Evolutionary conservation across 768 basidiomycete species (phyloP).

Genomic region (Leucogyrophana mollusca): DNA sequence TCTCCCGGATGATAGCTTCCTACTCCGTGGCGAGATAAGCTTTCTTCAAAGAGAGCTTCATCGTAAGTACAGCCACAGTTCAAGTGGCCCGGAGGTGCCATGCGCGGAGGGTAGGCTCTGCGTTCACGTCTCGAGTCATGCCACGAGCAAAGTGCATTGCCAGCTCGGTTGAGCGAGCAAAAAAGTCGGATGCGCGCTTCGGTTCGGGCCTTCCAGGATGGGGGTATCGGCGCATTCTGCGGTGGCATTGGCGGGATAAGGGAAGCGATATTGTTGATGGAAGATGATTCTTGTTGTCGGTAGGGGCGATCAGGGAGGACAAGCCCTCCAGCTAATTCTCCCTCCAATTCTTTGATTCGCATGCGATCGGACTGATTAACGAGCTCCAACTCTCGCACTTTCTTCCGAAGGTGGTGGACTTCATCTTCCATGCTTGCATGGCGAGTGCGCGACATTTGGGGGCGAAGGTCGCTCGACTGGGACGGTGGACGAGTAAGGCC

Average conservation of each 20-base stretch:
- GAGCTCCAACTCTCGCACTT: conserved; percentile 62
- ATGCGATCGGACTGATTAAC: conserved; percentile 50
- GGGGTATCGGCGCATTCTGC: conserved; percentile 34
- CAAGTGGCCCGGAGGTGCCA: conserved; percentile 73
- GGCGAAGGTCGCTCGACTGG: conserved; percentile 24
- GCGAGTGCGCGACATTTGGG: conserved; percentile 18
- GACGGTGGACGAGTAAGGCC: conserved; percentile 21
- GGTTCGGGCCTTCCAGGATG: conserved; percentile 69
- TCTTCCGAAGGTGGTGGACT: conserved; percentile 51
- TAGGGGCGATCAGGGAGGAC: conserved; percentile 10
- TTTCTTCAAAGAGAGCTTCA: conserved; percentile 86
- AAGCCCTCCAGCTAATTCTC: conserved; percentile 36
- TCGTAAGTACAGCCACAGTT: conserved; percentile 88
- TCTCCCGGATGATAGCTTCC: conserved; percentile 85
- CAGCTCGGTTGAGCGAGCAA: conserved; percentile 83
- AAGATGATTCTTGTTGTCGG: conserved; percentile 14
- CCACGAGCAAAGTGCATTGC: conserved; percentile 88
- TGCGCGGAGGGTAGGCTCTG: conserved; percentile 71
- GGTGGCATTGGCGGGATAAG: conserved; percentile 14
- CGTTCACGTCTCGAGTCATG: conserved; percentile 87
- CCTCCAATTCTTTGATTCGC: conserved; percentile 48
- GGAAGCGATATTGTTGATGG: conserved; percentile 15
- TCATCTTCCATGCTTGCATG: conserved; percentile 45
- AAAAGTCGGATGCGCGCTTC: conserved; percentile 68
- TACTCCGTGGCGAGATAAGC: conserved; percentile 72